phyloP scores from a whole-genome alignment of 2,329 filamentous ascomycete genomes.

The Colletotrichum gloeosporioides region DNA sequence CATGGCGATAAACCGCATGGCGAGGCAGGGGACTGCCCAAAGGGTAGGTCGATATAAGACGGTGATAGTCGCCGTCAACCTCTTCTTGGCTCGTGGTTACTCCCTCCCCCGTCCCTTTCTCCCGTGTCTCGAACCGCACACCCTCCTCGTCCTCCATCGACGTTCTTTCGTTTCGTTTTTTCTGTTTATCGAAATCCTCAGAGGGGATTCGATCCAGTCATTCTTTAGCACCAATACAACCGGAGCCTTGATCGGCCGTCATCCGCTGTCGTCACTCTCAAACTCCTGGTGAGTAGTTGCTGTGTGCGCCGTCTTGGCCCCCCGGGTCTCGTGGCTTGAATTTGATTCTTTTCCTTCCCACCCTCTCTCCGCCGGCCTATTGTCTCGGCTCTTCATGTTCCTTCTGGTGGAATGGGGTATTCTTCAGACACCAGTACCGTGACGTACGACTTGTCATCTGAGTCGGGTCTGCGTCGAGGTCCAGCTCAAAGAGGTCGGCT shows the following conservation, averaged over 20 bases:
- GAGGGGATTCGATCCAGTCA: conserved; percentile 7
- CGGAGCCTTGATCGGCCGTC: conserved; percentile 14
- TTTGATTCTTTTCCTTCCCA: not conserved
- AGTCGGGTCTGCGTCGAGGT: not conserved
- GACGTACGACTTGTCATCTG: conserved; percentile 17
- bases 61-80: conserved; percentile 15
- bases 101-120: not conserved
- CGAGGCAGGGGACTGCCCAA: conserved; percentile 14
- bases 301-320: not conserved
- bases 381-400: conserved; percentile 21
- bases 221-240: conserved; percentile 1
- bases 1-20: conserved; percentile 11
- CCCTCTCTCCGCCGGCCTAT: conserved; percentile 12
- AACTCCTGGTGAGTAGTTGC: conserved; percentile 6
- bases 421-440: not conserved
- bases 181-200: not conserved
- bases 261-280: conserved; percentile 20
- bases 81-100: not conserved
- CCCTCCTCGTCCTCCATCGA: conserved; percentile 2
- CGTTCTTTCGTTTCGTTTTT: conserved; percentile 13
- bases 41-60: conserved; percentile 22
- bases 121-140: conserved; percentile 11
- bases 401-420: not conserved
- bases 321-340: conserved; percentile 11
- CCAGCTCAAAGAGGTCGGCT: conserved; percentile 1